phyloP scores from a whole-genome alignment of 306 rosid species.

The Neltuma alba region DNA sequence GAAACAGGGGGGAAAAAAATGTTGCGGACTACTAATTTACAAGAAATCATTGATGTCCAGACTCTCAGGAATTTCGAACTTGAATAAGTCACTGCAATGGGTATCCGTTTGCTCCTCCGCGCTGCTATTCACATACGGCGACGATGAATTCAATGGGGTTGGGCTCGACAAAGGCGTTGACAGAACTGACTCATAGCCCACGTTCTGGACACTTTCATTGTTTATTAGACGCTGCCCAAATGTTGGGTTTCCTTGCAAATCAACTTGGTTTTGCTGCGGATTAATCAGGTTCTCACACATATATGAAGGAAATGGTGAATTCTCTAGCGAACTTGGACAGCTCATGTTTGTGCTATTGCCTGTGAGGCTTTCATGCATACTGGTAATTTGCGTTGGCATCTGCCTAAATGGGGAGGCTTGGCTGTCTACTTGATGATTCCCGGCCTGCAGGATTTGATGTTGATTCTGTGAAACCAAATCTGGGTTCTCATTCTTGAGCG shows the following conservation, averaged over 20 bases:
- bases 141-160: constrained; percentile 65
- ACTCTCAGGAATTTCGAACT: constrained; percentile 86
- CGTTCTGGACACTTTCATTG: constrained; percentile 31
- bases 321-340: constrained; percentile 48
- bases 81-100: constrained; percentile 67
- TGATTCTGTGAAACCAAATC: constrained; percentile 41
- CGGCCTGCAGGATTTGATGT: constrained; percentile 44
- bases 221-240: constrained; percentile 39
- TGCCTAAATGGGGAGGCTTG: constrained; percentile 31
- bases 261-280: constrained; percentile 40
- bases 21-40: constrained; percentile 48
- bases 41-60: constrained; percentile 70
- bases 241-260: constrained; percentile 41
- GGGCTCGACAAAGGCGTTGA: constrained; percentile 72
- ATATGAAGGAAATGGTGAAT: constrained; percentile 37
- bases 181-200: constrained; percentile 60
- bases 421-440: constrained; percentile 37
- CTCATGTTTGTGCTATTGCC: constrained; percentile 28
- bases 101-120: constrained; percentile 83
- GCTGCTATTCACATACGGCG: constrained; percentile 61
- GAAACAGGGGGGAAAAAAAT: not conserved
- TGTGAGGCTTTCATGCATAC: not conserved
- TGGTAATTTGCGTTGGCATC: constrained; percentile 25
- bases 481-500: constrained; percentile 52
- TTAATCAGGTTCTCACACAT: constrained; percentile 31